Evolutionary conservation across 768 basidiomycete genomes (phyloP).

Genomic region (Daedalea quercina): DNA sequence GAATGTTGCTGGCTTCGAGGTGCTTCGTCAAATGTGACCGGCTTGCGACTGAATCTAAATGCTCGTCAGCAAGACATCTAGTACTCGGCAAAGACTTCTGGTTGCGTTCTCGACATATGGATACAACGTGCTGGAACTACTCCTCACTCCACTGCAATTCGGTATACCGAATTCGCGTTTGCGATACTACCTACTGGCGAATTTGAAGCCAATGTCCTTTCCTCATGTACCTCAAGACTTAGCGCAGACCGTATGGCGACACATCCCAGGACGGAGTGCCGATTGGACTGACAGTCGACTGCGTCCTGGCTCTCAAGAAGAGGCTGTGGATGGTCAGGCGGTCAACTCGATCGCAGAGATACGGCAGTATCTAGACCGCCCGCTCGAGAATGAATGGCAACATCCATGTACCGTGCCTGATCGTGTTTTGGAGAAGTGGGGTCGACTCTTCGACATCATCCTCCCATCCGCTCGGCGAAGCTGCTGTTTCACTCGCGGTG

Average conservation of each 20-base stretch:
- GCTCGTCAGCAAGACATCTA: slow-evolving; percentile 44
- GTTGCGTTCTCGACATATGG: slow-evolving; percentile 44
- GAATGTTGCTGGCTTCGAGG: slow-evolving; percentile 84
- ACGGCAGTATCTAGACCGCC: slow-evolving; percentile 36
- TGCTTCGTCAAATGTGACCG: slow-evolving; percentile 21
- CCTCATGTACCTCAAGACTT: slow-evolving; percentile 14
- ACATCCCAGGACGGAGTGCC: slow-evolving; percentile 43
- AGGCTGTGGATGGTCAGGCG: neutral
- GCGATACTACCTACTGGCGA: slow-evolving; percentile 76
- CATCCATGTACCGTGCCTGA: slow-evolving; percentile 40
- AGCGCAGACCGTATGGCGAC: slow-evolving; percentile 33
- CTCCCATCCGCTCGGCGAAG: slow-evolving; percentile 51
- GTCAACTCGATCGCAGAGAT: slow-evolving; percentile 16
- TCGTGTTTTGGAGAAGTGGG: slow-evolving; percentile 66
- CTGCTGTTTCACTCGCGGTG: slow-evolving; percentile 82
- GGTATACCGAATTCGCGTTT: slow-evolving; percentile 78
- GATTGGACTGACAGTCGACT: slow-evolving; percentile 38
- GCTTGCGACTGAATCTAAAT: neutral
- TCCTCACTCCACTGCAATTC: slow-evolving; percentile 72
- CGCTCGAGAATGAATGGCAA: slow-evolving; percentile 2
- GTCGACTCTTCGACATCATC: slow-evolving; percentile 75
- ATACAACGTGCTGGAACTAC: slow-evolving; percentile 53
- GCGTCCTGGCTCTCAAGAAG: slow-evolving; percentile 9
- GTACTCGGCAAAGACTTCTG: slow-evolving; percentile 51
- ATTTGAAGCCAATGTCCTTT: slow-evolving; percentile 36